Evolutionary conservation across 164 flowering plant species (phyloP).

Genomic region (Sedum album): DNA sequence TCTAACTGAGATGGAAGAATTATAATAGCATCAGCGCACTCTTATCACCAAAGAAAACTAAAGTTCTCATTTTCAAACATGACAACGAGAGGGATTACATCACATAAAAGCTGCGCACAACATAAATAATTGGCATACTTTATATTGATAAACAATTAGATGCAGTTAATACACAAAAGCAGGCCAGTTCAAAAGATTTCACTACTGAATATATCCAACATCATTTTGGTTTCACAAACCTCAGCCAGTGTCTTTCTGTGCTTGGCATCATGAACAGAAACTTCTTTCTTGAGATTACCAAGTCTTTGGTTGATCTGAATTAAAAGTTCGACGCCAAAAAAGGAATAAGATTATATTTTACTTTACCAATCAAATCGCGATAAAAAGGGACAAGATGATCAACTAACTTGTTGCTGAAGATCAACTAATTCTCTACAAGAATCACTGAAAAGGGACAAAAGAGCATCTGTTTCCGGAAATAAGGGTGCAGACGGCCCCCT

Average conservation of each 20-base stretch:
- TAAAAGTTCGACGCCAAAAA: neutral
- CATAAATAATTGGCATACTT: neutral
- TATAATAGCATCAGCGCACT: neutral
- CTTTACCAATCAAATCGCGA: neutral
- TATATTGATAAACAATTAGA: neutral
- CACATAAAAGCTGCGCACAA: neutral
- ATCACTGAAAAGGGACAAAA: conserved; percentile 70
- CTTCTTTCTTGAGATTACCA: conserved; percentile 73
- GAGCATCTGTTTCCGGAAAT: conserved; percentile 90
- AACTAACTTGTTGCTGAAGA: conserved; percentile 76
- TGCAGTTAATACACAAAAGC: too few relatives aligned
- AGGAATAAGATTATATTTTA: neutral
- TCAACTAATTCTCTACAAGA: conserved; percentile 79
- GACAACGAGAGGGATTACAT: neutral
- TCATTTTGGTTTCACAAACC: too few relatives aligned
- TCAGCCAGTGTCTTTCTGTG: conserved; percentile 88
- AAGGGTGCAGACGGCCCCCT: conserved; percentile 50
- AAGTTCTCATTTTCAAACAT: neutral
- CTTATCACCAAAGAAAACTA: neutral
- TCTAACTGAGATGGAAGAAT: conserved; percentile 51
- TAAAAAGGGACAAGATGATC: neutral
- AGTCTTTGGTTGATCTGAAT: conserved; percentile 78
- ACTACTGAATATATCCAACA: neutral
- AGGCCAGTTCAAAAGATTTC: neutral
- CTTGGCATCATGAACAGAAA: conserved; percentile 78